These are phyloP conservation scores for Stropharia rugosoannulata DNA, from an alignment of 768 basidiomycete species.

Conservation along the genomic window DNA sequence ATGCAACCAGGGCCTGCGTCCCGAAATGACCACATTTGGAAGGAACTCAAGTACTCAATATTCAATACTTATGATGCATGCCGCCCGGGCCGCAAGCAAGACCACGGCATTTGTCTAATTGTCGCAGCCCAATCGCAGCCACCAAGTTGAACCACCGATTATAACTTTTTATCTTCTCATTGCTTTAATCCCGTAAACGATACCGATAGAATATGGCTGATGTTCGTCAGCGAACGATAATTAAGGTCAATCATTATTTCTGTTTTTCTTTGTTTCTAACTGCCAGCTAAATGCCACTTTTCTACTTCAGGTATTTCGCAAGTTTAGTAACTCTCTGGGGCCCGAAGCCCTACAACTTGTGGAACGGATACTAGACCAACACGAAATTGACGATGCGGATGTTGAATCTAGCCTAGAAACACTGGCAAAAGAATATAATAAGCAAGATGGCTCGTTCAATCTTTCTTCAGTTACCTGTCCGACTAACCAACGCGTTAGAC, in stretches of 20 bases:
- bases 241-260: conserved; percentile 35
- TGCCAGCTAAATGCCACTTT: not conserved
- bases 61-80: too few species aligned
- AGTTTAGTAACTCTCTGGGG: conserved; percentile 85
- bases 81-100: too few species aligned
- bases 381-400: conserved; percentile 70
- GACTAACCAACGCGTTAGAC: conserved; percentile 39
- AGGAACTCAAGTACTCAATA: too few species aligned
- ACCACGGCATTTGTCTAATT: too few species aligned
- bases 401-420: conserved; percentile 76
- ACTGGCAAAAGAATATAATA: conserved; percentile 84
- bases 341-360: conserved; percentile 73
- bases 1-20: not conserved
- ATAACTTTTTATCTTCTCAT: not conserved
- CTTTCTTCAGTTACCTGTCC: not conserved
- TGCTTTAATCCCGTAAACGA: not conserved
- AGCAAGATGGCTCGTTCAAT: conserved; percentile 69
- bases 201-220: conserved; percentile 35
- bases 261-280: not conserved
- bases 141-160: too few species aligned
- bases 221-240: conserved; percentile 44
- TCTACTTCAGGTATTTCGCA: conserved; percentile 68
- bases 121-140: too few species aligned
- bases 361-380: conserved; percentile 66
- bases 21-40: not conserved